phyloP scores from a whole-genome alignment of 768 basidiomycete species.

The Trametes maxima region DNA sequence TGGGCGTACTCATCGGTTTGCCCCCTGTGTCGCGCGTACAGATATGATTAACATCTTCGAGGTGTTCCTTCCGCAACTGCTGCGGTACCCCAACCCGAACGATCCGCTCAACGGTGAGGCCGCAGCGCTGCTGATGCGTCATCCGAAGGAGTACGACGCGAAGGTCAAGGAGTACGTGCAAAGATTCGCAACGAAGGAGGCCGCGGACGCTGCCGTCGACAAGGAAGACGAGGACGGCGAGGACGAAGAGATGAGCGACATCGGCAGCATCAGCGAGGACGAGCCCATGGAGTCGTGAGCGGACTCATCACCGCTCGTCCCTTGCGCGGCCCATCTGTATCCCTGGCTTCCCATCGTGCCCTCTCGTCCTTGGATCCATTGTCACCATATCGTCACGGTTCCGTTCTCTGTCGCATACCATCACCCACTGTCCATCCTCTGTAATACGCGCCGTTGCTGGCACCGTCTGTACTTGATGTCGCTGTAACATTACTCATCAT shows the following conservation, averaged over 20 bases:
- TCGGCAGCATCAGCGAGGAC: constrained; percentile 79
- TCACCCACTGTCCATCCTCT: neutral
- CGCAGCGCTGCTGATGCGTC: constrained; percentile 94
- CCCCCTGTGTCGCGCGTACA: constrained; percentile 34
- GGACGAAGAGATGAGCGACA: constrained; percentile 85
- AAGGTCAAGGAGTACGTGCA: constrained; percentile 99
- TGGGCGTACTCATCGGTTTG: neutral
- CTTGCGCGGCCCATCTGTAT: neutral
- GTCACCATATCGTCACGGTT: neutral
- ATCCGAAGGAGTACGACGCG: constrained; percentile 92
- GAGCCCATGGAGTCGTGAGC: constrained; percentile 37
- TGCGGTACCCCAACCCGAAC: constrained; percentile 97
- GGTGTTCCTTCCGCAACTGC: constrained; percentile 93
- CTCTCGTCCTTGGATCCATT: neutral
- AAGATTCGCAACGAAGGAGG: constrained; percentile 89
- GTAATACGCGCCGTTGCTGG: constrained; percentile 18
- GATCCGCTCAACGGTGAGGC: constrained; percentile 99
- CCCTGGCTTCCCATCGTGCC: neutral
- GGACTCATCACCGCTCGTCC: neutral
- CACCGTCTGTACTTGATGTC: constrained; percentile 19
- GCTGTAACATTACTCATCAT: constrained; percentile 18
- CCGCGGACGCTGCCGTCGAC: constrained; percentile 70
- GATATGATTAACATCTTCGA: constrained; percentile 99
- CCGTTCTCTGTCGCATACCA: constrained; percentile 7
- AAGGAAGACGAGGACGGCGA: constrained; percentile 70